phyloP scores from a whole-genome alignment of 2,329 filamentous ascomycete genomes.

The Aureobasidium sp. region DNA sequence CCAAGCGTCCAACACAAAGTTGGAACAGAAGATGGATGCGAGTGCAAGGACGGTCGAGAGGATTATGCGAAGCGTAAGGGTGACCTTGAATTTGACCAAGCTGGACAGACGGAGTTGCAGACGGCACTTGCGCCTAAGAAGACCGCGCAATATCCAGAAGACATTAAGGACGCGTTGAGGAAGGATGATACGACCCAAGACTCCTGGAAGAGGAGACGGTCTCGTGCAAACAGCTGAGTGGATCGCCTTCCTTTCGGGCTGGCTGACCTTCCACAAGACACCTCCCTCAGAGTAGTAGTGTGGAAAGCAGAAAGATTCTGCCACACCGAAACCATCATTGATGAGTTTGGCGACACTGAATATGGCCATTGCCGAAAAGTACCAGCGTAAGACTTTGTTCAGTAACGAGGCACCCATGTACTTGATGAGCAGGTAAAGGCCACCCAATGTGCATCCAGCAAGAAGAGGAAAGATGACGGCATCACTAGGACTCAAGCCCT shows the following conservation, averaged over 20 bases:
- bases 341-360: constrained; percentile 67
- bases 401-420: constrained; percentile 76
- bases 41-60: constrained; percentile 51
- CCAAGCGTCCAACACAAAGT: constrained; percentile 53
- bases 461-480: constrained; percentile 78
- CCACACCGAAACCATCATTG: constrained; percentile 61
- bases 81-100: constrained; percentile 40
- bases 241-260: constrained; percentile 9
- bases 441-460: constrained; percentile 63
- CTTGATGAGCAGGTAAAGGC: constrained; percentile 82
- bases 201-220: constrained; percentile 46
- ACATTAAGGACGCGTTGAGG: constrained; percentile 30
- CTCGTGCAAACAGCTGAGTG: constrained; percentile 19
- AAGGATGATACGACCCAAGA: constrained; percentile 42
- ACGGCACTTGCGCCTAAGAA: constrained; percentile 44
- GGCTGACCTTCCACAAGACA: constrained; percentile 38
- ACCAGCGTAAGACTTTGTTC: constrained; percentile 74
- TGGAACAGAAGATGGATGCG: constrained; percentile 56
- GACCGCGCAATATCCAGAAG: constrained; percentile 42
- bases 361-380: constrained; percentile 75
- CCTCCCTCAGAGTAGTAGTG: constrained; percentile 53
- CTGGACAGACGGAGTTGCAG: constrained; percentile 42
- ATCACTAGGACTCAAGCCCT: constrained; percentile 66
- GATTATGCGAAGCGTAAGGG: constrained; percentile 47
- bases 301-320: constrained; percentile 65